Evolutionary conservation across 1,139 yeast species (phyloP), one percentile per base, ranked within the genome.

Genomic region (Taiozyma sp.): DNA sequence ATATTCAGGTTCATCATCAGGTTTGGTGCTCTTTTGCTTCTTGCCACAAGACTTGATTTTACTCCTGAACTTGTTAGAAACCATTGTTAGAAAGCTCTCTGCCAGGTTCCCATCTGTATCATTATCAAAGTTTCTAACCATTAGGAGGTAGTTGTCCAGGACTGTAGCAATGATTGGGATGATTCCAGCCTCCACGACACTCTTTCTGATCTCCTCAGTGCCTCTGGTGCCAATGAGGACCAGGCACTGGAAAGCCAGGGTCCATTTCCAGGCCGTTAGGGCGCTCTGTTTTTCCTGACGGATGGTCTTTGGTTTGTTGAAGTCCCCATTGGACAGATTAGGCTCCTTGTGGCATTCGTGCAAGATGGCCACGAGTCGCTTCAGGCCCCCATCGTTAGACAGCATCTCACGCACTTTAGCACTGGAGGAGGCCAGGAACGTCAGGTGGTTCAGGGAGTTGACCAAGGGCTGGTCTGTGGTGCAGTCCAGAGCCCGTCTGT

Each of bases 191-290:
- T 87, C 84, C 8, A 91, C 97, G 8, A 93, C 89, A 60, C 93
- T 83, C 60, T 86, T 84, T 47, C 99, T 76, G 48, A 91, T 88
- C 51, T 75, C 74, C 67, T 92, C 97, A 1, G 96, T 83, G 32
- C 99, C 99, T 59, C 98, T 76, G 1, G 97, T 92, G 16, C 97
- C 97, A 29, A 93, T 81, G 54, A 91, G 78, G 1, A 92, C 96
- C 54, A 93, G 72, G 64, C 97, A 91, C 70, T 93, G 98, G 65
- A 93, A 84, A 0, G 97, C 90, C 54, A 93, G 72, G 8, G 96
- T 89, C 99, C 99, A 93, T 70, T 92, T 93, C 97, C 97, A 92
- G 0, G 96, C 93, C 19, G 84, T 78, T 52, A 88, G 71, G 27
- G 85, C 76, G 55, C 78, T 65, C 47, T 64, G 61, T 46, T 69